Evolutionary conservation across 1,284 basidiomycete species (phyloP).

Genomic region (Anthracocystis setariae): DNA sequence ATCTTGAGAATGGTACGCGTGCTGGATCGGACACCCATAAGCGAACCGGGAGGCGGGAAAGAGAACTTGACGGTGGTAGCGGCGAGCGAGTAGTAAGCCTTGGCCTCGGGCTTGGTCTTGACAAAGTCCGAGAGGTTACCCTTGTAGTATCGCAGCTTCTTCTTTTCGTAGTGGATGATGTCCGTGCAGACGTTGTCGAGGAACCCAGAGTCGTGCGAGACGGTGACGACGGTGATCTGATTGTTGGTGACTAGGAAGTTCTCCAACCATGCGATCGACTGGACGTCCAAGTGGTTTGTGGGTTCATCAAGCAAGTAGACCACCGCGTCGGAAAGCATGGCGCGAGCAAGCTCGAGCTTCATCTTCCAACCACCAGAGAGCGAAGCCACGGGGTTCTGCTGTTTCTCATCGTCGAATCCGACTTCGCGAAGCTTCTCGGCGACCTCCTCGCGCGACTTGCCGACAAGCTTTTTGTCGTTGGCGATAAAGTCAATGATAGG

Average conservation of each 20-base stretch:
- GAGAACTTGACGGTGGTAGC: slow-evolving; percentile 94
- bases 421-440: slow-evolving; percentile 59
- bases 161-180: slow-evolving; percentile 96
- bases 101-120: slow-evolving; percentile 88
- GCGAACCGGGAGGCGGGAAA: slow-evolving; percentile 93
- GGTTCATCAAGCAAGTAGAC: slow-evolving; percentile 90
- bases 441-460: slow-evolving; percentile 60
- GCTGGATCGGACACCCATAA: slow-evolving; percentile 97
- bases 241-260: slow-evolving; percentile 74
- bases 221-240: slow-evolving; percentile 82
- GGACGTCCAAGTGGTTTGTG: slow-evolving; percentile 80
- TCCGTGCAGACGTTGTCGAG: slow-evolving; percentile 96
- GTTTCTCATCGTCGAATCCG: slow-evolving; percentile 89
- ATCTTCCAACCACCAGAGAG: slow-evolving; percentile 99
- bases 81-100: slow-evolving; percentile 95
- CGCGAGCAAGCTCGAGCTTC: slow-evolving; percentile 81
- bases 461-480: slow-evolving; percentile 72
- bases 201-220: slow-evolving; percentile 98
- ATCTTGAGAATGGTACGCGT: slow-evolving; percentile 97
- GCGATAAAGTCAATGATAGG: slow-evolving; percentile 89
- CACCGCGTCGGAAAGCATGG: slow-evolving; percentile 74
- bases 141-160: slow-evolving; percentile 95
- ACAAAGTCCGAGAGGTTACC: slow-evolving; percentile 95
- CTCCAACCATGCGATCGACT: slow-evolving; percentile 93
- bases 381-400: slow-evolving; percentile 85